Evolutionary conservation across 148 eudicot genomes (phyloP).

Genomic region (Euryodendron excelsum): DNA sequence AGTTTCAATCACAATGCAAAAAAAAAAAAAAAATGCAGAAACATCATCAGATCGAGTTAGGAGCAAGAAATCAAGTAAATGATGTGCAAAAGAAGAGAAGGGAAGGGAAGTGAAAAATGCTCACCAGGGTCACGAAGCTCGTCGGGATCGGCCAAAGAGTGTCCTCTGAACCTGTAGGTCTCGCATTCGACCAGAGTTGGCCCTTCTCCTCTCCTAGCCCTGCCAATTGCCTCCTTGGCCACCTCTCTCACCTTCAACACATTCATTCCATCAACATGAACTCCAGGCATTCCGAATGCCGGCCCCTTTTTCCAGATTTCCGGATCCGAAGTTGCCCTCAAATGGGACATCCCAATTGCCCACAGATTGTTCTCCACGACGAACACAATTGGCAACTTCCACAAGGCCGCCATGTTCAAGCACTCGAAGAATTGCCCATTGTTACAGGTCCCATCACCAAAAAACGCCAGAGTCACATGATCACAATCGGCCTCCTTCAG

Average conservation of each 20-base stretch:
- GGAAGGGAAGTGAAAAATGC: constrained; percentile 17
- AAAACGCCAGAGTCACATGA: constrained; percentile 80
- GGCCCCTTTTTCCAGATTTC: constrained; percentile 97
- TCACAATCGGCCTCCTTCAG: constrained; percentile 73
- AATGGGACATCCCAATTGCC: constrained; percentile 99
- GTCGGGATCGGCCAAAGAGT: constrained; percentile 98
- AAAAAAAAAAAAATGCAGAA: not conserved
- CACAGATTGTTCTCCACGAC: constrained; percentile 97
- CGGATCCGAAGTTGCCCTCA: constrained; percentile 92
- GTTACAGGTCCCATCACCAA: constrained; percentile 92
- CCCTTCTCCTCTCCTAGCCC: constrained; percentile 97
- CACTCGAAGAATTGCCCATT: constrained; percentile 98
- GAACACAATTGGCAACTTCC: constrained; percentile 92
- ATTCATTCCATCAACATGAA: constrained; percentile 98
- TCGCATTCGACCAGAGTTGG: constrained; percentile 95
- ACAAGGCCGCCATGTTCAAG: constrained; percentile 95
- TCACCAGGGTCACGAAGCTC: constrained; percentile 97
- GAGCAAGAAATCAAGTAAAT: not conserved
- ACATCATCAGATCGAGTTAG: not conserved
- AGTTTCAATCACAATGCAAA: not conserved
- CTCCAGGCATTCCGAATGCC: constrained; percentile 94
- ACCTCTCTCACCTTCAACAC: constrained; percentile 94
- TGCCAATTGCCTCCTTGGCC: constrained; percentile 72
- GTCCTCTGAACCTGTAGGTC: constrained; percentile 94
- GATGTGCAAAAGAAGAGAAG: not conserved